Evolutionary conservation across 2,329 filamentous ascomycete genomes (phyloP).

Genomic region (Fusarium mundagurra): DNA sequence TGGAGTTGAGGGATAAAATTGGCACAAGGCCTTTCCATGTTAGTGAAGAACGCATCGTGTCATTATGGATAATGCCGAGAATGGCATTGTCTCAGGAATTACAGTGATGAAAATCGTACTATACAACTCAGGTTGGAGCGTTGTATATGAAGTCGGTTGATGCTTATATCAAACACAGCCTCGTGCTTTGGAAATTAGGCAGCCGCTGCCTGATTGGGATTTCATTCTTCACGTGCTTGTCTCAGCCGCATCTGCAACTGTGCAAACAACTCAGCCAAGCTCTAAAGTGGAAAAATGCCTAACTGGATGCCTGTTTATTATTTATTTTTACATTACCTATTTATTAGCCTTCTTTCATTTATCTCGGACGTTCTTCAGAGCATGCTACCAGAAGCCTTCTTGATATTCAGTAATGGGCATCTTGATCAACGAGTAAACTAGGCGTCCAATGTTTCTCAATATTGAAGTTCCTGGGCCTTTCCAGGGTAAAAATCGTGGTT

Average conservation of each 20-base stretch:
- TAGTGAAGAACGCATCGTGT: not conserved
- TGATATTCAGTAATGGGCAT: not conserved
- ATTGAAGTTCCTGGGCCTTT: fast-evolving
- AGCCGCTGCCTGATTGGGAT: not conserved
- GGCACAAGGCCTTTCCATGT: not conserved
- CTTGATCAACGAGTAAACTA: not conserved
- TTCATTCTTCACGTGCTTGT: not conserved
- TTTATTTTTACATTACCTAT: too few relatives aligned
- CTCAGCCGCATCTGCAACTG: not conserved
- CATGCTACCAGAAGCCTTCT: not conserved
- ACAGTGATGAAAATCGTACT: too few relatives aligned
- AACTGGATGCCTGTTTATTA: fast-evolving
- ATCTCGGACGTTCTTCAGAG: too few relatives aligned
- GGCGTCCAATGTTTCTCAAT: too few relatives aligned
- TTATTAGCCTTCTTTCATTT: not conserved
- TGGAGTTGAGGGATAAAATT: not conserved
- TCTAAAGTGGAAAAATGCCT: not conserved
- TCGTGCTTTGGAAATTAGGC: not conserved
- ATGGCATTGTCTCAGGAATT: fast-evolving
- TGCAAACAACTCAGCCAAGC: not conserved
- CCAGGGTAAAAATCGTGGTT: too few relatives aligned
- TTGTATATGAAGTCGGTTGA: not conserved
- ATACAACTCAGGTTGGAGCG: too few relatives aligned
- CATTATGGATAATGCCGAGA: not conserved
- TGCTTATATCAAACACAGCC: not conserved